Base-by-base conservation (phyloP, 2,329 filamentous ascomycete genomes). In the Talaromyces sp. region DNA sequence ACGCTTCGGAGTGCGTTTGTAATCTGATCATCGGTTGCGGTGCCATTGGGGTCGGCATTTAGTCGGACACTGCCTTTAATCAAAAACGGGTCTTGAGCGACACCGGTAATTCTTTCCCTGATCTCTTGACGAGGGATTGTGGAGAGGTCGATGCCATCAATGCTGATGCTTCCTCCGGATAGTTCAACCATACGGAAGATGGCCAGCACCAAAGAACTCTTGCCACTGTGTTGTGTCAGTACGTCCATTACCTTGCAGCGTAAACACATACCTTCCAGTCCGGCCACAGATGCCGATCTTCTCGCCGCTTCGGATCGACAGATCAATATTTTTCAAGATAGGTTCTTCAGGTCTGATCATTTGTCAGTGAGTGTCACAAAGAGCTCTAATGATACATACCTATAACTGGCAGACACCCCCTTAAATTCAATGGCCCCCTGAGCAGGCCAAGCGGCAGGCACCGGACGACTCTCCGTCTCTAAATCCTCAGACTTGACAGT, bases 261-360 rank as follows among this genome's bases (percentile, higher is more conserved):
- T 10, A 9, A 17, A 25, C 13, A 59, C 43, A 35, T 41, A 59
- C 64, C 69, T 67, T 33, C 78, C 78, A 13, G 75, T 78, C 61
- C 78, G 70, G 35, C 78, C 78, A 62, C 78, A 79, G 33, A 80
- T 77, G 5, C 74, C 78, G 43, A 80, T 72, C 66, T 80, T 80
- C 67, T 79, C 75, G 22, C 78, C 79, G 17, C 73, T 69, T 5
- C 74, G 63, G 50, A 87, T 79, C 3, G 75, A 74, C 1, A 87
- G 69, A 10, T 76, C 81, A 41, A 86, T 73, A 22, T 81, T 70
- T n/a, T 78, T 74, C 60, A 85, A 75, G 2, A 83, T 80, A 39
- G 71, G 73, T 52, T 77, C 74, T 6, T 67, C 73, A 70, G 37
- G 19, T 58, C 64, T 54, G 3, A 13, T 31, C 19, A 47, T 6